These are phyloP conservation scores for Fomitiporia mediterranea DNA, from an alignment of 1,284 basidiomycete species.

Conservation along the genomic window DNA sequence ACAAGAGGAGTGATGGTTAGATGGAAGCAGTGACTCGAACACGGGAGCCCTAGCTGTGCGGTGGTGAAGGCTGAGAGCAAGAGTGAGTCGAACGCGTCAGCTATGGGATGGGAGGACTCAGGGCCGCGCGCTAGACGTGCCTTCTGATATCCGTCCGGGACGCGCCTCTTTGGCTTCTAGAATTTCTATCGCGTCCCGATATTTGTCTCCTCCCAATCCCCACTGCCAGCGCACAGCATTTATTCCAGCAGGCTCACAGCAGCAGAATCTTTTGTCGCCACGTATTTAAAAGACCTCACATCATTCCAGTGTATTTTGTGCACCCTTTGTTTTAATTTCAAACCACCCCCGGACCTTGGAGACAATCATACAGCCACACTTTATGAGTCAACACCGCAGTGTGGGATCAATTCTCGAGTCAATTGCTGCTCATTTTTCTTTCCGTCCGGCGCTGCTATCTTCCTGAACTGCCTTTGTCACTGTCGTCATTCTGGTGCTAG, in stretches of 20 bases:
- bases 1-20: background rate
- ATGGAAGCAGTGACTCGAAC: background rate
- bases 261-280: background rate
- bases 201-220: background rate
- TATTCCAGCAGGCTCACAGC: background rate
- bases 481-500: background rate
- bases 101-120: background rate
- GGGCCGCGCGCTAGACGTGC: background rate
- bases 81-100: slow-evolving; percentile 5
- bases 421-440: background rate
- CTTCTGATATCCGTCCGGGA: slow-evolving; percentile 3
- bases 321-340: background rate
- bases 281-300: background rate
- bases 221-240: background rate
- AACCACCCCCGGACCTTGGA: background rate
- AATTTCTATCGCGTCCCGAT: background rate
- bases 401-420: background rate
- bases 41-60: background rate
- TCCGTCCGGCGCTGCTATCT: background rate
- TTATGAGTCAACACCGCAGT: slow-evolving; percentile 2
- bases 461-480: background rate
- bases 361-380: background rate
- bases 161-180: background rate
- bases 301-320: background rate
- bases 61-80: slow-evolving; percentile 2